A percentile compares a stretch with the other conserved stretches of the same genome.
These are phyloP conservation scores for Lithospermum erythrorhizon DNA, from an alignment of 257 asterid genomes.

Conservation along the genomic window DNA sequence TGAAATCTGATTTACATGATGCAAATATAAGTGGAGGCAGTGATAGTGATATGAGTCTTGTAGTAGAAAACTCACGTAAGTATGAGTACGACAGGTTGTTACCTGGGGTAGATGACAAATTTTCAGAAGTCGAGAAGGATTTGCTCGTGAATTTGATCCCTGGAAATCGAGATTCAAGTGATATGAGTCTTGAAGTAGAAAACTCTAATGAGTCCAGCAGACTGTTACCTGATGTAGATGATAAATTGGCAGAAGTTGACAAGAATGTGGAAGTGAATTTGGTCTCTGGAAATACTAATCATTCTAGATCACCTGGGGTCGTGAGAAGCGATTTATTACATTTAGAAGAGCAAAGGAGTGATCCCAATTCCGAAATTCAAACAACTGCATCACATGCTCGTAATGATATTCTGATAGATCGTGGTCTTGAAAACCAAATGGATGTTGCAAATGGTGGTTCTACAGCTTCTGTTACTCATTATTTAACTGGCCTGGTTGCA, in stretches of 20 bases:
- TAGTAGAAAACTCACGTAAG: constrained; percentile 44
- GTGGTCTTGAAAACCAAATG: constrained; percentile 19
- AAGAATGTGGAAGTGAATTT: constrained; percentile 22
- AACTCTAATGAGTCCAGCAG: constrained; percentile 54
- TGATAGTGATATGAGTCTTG: constrained; percentile 81
- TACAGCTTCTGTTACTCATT: constrained; percentile 10
- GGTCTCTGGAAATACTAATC: constrained; percentile 27
- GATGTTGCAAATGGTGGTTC: constrained; percentile 25
- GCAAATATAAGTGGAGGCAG: constrained; percentile 34
- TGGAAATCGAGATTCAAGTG: constrained; percentile 47
- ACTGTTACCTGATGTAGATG: constrained; percentile 60
- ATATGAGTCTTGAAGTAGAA: constrained; percentile 80
- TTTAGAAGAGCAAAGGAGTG: constrained; percentile 25
- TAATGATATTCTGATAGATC: constrained; percentile 19
- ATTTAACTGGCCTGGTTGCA: constrained; percentile 20
- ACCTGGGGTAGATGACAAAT: constrained; percentile 57
- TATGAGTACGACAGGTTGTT: constrained; percentile 63
- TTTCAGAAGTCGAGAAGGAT: constrained; percentile 41
- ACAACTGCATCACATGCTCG: constrained; percentile 12
- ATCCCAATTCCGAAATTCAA: constrained; percentile 14
- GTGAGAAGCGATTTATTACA: not conserved
- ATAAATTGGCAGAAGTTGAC: constrained; percentile 48
- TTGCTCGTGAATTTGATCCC: constrained; percentile 7
- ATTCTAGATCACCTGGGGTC: constrained; percentile 23
- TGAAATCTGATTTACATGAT: constrained; percentile 21